Evolutionary conservation across 495 filamentous ascomycete species (phyloP).

Genomic region (Penicillium daleae): DNA sequence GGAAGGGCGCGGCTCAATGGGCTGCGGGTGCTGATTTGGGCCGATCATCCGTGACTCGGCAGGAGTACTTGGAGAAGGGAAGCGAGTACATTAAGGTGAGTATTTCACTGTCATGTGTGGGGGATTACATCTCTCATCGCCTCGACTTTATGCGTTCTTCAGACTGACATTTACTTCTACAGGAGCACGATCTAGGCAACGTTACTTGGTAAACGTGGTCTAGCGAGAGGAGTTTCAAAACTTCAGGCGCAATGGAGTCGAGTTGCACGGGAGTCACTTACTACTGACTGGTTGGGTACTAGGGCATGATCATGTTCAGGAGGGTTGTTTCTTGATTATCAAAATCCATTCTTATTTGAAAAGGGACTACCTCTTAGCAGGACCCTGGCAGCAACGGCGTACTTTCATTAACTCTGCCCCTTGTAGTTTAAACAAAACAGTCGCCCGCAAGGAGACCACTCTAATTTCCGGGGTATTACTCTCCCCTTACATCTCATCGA

Average conservation of each 20-base stretch:
- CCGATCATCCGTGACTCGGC: constrained; percentile 59
- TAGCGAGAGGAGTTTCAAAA: constrained; percentile 4
- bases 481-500: not conserved
- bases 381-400: not conserved
- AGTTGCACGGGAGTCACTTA: constrained; percentile 22
- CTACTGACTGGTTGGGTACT: constrained; percentile 7
- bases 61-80: constrained; percentile 85
- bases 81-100: constrained; percentile 82
- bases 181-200: constrained; percentile 87
- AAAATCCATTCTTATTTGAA: not conserved
- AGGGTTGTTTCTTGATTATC: not conserved
- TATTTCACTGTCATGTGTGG: not conserved
- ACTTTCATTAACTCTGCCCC: not conserved
- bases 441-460: not conserved
- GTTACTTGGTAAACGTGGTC: constrained; percentile 40
- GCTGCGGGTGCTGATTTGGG: constrained; percentile 42
- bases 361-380: not conserved
- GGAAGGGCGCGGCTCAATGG: constrained; percentile 91
- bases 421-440: not conserved
- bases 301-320: constrained; percentile 18
- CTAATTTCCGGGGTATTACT: not conserved
- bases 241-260: constrained; percentile 35
- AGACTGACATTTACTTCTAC: constrained; percentile 16
- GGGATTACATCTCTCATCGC: not conserved
- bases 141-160: not conserved